These are phyloP conservation scores for Phytophthora pistaciae DNA, from an alignment of 352 stramenopile genomes.

Conservation along the genomic window DNA sequence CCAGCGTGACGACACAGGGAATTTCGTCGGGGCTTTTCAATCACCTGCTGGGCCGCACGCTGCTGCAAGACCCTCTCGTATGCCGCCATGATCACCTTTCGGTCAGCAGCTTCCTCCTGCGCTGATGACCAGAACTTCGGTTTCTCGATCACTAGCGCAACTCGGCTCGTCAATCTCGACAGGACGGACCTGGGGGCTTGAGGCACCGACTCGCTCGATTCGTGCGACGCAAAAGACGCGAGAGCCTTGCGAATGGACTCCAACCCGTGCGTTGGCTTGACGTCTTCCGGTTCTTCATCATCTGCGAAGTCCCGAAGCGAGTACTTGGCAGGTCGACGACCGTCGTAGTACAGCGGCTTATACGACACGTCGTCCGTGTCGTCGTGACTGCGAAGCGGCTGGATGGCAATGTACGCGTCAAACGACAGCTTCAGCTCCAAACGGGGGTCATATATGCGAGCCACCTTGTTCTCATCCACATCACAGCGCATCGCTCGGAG, in stretches of 20 bases:
- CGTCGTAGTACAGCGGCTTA: conserved; percentile 43
- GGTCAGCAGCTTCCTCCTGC: conserved; percentile 21
- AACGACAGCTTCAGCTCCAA: conserved; percentile 55
- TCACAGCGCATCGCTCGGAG: conserved; percentile 50
- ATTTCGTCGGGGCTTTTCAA: conserved; percentile 13
- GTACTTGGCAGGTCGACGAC: conserved; percentile 38
- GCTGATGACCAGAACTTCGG: conserved; percentile 35
- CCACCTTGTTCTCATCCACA: conserved; percentile 43
- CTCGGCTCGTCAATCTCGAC: conserved; percentile 30
- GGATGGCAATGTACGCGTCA: conserved; percentile 49
- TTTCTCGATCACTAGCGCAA: conserved; percentile 41
- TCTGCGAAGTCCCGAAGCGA: conserved; percentile 31
- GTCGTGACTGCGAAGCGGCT: conserved; percentile 36
- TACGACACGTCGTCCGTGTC: conserved; percentile 40
- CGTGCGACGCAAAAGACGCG: conserved; percentile 25
- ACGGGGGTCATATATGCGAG: conserved; percentile 46
- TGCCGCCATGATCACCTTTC: conserved; percentile 25
- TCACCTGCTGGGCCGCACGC: conserved; percentile 1
- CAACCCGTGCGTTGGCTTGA: conserved; percentile 30
- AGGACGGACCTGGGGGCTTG: conserved; percentile 17
- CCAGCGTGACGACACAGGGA: neutral
- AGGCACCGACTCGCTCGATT: conserved; percentile 14
- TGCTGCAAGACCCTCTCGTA: conserved; percentile 30
- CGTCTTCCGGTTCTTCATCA: conserved; percentile 22
- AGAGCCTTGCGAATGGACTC: conserved; percentile 34